phyloP scores from a whole-genome alignment of 1,284 basidiomycete genomes.

The Malassezia dermatis region DNA sequence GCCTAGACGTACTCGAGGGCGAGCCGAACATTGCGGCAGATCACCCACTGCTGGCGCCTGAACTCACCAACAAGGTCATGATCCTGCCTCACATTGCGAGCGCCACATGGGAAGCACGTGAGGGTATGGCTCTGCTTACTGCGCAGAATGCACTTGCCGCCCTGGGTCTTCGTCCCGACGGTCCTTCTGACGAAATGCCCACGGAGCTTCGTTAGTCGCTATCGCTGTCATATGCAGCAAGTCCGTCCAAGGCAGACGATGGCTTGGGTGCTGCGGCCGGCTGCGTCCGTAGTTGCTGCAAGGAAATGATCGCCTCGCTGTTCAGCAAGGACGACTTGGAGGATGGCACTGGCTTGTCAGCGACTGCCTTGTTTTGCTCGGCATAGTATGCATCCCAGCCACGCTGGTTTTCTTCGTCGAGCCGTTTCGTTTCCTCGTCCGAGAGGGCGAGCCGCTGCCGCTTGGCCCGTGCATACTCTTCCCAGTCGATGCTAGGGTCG shows the following conservation, averaged over 20 bases:
- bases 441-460: conserved; percentile 20
- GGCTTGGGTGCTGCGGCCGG: conserved; percentile 8
- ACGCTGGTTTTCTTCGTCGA: conserved; percentile 39
- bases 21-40: conserved; percentile 63
- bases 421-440: conserved; percentile 30
- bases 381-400: conserved; percentile 34
- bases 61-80: conserved; percentile 55
- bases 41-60: conserved; percentile 60
- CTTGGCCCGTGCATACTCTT: conserved; percentile 24
- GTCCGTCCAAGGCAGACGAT: conserved; percentile 22
- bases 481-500: conserved; percentile 20
- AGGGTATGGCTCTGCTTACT: conserved; percentile 60
- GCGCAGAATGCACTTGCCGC: conserved; percentile 31
- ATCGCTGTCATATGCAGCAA: conserved; percentile 40
- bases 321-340: conserved; percentile 19
- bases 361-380: background rate
- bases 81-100: conserved; percentile 82
- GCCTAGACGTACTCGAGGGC: conserved; percentile 83
- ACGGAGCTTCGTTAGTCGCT: conserved; percentile 30
- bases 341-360: conserved; percentile 11
- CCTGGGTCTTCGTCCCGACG: conserved; percentile 22
- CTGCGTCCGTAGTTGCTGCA: conserved; percentile 19
- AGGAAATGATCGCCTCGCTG: conserved; percentile 24
- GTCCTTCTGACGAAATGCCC: conserved; percentile 20
- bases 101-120: conserved; percentile 72